Percentiles rank a stretch among this genome's conserved stretches.
Conservation (phyloP, 2,329 filamentous ascomycete species). For the Emergomyces africanus region DNA sequence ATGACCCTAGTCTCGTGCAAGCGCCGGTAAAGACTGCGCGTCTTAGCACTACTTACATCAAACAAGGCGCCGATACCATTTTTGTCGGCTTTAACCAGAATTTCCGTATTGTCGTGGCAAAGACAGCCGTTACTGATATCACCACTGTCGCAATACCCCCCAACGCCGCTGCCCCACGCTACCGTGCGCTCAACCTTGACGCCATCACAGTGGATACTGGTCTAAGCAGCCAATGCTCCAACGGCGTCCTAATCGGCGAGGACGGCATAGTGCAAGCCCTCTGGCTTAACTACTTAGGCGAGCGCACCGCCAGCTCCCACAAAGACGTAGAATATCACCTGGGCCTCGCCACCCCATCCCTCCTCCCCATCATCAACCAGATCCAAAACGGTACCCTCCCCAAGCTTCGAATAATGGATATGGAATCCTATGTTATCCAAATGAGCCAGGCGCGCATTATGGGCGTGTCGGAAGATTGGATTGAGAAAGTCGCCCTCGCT, state of each 20-base stretch:
- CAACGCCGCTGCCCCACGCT: constrained; percentile 80
- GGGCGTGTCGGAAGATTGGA: constrained; percentile 94
- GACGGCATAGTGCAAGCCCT: constrained; percentile 89
- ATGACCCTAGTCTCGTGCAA: constrained; percentile 85
- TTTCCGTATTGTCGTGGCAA: constrained; percentile 80
- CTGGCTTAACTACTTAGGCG: constrained; percentile 94
- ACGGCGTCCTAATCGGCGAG: constrained; percentile 77
- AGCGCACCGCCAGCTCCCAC: constrained; percentile 62
- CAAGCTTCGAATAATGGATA: constrained; percentile 76
- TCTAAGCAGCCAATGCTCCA: constrained; percentile 81
- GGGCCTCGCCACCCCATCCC: constrained; percentile 73
- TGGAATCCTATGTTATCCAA: constrained; percentile 88
- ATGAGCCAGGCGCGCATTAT: constrained; percentile 97
- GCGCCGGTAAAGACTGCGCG: constrained; percentile 84
- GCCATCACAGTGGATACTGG: constrained; percentile 95
- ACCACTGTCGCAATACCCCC: constrained; percentile 94
- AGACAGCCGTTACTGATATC: constrained; percentile 92
- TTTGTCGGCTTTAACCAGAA: constrained; percentile 99
- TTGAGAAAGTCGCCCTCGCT: constrained; percentile 72
- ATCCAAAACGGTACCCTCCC: constrained; percentile 67
- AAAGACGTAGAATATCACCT: constrained; percentile 96
- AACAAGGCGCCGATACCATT: constrained; percentile 85
- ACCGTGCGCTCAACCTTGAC: constrained; percentile 89
- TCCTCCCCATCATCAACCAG: constrained; percentile 77
- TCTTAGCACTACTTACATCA: constrained; percentile 68